Conservation (phyloP, 306 rosid species). For the Oemleria cerasiformis region DNA sequence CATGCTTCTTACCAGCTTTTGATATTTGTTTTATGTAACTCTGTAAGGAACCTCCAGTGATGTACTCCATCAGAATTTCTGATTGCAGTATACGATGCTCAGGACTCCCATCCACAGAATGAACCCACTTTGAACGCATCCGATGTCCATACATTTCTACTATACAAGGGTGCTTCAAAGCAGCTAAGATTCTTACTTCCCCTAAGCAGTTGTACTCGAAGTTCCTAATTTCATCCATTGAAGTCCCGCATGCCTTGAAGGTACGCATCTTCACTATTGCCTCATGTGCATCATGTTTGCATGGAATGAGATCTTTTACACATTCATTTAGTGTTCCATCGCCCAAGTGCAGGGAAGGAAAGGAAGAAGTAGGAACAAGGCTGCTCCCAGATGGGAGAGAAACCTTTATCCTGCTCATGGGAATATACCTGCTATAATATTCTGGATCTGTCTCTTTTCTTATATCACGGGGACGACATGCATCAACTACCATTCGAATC, state of each 20-base stretch:
- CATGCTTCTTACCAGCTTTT: conserved; percentile 65
- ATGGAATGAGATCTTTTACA: conserved; percentile 43
- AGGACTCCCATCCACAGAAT: conserved; percentile 62
- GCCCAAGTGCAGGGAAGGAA: conserved; percentile 6
- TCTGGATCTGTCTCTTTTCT: conserved; percentile 85
- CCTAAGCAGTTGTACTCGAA: conserved; percentile 81
- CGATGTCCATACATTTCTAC: conserved; percentile 92
- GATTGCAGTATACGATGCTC: conserved; percentile 58
- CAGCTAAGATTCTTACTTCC: conserved; percentile 82
- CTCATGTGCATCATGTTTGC: conserved; percentile 69
- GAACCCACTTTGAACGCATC: conserved; percentile 70
- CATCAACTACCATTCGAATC: conserved; percentile 96
- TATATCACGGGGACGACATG: conserved; percentile 90
- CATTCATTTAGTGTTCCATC: no score
- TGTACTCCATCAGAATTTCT: conserved; percentile 72
- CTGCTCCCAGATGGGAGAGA: conserved; percentile 38
- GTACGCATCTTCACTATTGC: conserved; percentile 88
- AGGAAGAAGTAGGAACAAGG: neutral
- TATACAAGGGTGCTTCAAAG: conserved; percentile 81
- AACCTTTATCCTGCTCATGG: conserved; percentile 54
- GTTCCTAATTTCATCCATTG: conserved; percentile 54
- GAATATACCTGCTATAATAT: conserved; percentile 79
- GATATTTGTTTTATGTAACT: conserved; percentile 61
- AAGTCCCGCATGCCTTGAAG: conserved; percentile 48
- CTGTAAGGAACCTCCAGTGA: conserved; percentile 84